Evolutionary conservation across 345 rosid genomes (phyloP), one percentile per base, ranked within the genome.

Genomic region (Camelina sativa): DNA sequence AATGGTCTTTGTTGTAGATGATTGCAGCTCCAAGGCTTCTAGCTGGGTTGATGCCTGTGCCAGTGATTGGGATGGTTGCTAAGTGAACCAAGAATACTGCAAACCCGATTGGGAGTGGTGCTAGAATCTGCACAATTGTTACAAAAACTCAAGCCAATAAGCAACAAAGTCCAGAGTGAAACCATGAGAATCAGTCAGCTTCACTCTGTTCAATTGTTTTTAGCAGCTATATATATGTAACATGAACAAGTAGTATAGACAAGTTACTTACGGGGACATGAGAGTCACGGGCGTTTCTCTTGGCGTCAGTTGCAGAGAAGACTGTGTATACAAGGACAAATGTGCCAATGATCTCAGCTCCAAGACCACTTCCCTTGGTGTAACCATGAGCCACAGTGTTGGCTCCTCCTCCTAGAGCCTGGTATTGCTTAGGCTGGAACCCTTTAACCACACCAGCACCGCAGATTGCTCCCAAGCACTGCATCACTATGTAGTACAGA

Each of bases 21-120:
- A 87, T 87, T 66, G 91, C 86, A 34, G 91, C 91, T 50, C 91
- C 89, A 11, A 87, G 91, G 58, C 91, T 87, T 71, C 91, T 77
- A 2, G 91, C 91, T n/a, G 91, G 91, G 85, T 87, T 87, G 68
- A 87, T 87, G 30, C 91, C 91, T 10, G 91, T 87, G 43, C 91
- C 88, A 2, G 91, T 87, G 54, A 87, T 80, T 6, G 89, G 91
- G 73, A 87, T 85, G 34, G 89, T 87, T 40, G 91, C 91, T 64
- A 87, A 75, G 84, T 87, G 91, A 40, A 87, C 91, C 87, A 87
- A 73, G 81, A 87, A 87, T 50, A 87, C 91, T 1, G 91, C 91
- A 60, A 87, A 87, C 52, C 91, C 91, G 32, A 87, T 87, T 34
- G 89, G 87, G 56, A 85, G 72, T 0, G 91, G 91, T 48, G 91